These are phyloP conservation scores for Aspergillus avenaceus DNA, from an alignment of 495 filamentous ascomycete species.

Conservation along the genomic window DNA sequence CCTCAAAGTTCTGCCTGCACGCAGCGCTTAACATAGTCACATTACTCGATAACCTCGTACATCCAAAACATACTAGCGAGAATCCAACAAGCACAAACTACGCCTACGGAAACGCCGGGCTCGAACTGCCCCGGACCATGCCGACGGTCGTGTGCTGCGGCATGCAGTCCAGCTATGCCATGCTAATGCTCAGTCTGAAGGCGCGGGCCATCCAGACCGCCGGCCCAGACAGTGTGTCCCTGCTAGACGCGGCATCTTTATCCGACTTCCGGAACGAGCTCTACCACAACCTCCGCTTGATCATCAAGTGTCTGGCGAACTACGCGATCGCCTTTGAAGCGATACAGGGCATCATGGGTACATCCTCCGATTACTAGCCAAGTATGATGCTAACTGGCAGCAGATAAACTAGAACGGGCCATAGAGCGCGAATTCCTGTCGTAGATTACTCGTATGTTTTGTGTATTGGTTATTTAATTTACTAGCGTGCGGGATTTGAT, in stretches of 20 bases:
- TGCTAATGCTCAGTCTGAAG: conserved; percentile 37
- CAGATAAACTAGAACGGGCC: conserved; percentile 9
- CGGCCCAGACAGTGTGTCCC: not conserved
- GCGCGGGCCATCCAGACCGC: not conserved
- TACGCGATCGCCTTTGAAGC: conserved; percentile 8
- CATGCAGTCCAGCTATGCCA: conserved; percentile 47
- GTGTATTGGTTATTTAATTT: not conserved
- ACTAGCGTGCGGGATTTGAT: too few relatives aligned
- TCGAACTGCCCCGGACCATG: conserved; percentile 39
- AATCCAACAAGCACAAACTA: conserved; percentile 1
- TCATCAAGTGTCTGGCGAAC: conserved; percentile 2
- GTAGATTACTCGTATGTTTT: not conserved
- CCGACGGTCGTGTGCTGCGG: conserved; percentile 48
- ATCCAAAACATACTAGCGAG: conserved; percentile 19
- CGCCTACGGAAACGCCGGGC: conserved; percentile 6
- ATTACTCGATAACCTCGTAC: conserved; percentile 35
- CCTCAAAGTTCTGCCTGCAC: conserved; percentile 40
- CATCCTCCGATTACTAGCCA: not conserved
- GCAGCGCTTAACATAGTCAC: conserved; percentile 39
- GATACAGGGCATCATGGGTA: conserved; percentile 10
- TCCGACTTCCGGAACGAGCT: conserved; percentile 3
- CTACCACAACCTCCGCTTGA: conserved; percentile 1
- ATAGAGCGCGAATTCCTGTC: conserved; percentile 7
- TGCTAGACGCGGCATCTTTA: not conserved
- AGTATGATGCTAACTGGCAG: not conserved